Evolutionary conservation across 345 rosid genomes (phyloP), one percentile per base, ranked within the genome.

Genomic region (Camelina sativa): DNA sequence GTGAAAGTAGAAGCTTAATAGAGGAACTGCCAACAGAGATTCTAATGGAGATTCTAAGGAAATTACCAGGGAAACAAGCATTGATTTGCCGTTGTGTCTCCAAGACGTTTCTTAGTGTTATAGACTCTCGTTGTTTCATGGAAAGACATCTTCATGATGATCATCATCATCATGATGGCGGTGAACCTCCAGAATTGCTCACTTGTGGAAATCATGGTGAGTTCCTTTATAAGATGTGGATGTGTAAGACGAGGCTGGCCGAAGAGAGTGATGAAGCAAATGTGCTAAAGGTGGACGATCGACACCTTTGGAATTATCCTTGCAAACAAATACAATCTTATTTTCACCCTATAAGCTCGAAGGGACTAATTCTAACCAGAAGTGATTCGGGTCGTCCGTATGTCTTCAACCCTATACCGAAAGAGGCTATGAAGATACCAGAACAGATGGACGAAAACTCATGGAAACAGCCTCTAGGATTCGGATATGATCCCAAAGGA

Each of bases 361-460:
- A 19, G 3, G 54, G 54, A 50, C 54, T 50, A 50, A 50, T 50
- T 50, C 54, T 50, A 19, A 11, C 25, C 2, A 19, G 54, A 50
- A 17, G 6, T 50, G 11, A 11, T 9, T 19, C 12, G 12, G 19
- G 4, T 19, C 0, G 11, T 50, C 22, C 54, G 2, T 50, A 17
- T 50, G 54, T 50, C 25, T 50, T 19, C 12, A 50, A 48, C 53
- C 53, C 53, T 17, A 8, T 48, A 48, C 10, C 2, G 53, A 48
- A 48, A 48, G 53, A 48, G 53, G 53, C 1, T 48, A 17, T 48
- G 53, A 48, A 48, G 53, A 48, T 48, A 48, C 53, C 53, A 17
- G 5, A 0, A 48, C 53, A 48, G 53, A 11, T 2, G 11, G 23
- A 48, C 10, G 11, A 17, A 19, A 48, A 17, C 11, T 3, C 22